Evolutionary conservation across 179 eudicot species (phyloP).

Genomic region (Silene vulgaris): DNA sequence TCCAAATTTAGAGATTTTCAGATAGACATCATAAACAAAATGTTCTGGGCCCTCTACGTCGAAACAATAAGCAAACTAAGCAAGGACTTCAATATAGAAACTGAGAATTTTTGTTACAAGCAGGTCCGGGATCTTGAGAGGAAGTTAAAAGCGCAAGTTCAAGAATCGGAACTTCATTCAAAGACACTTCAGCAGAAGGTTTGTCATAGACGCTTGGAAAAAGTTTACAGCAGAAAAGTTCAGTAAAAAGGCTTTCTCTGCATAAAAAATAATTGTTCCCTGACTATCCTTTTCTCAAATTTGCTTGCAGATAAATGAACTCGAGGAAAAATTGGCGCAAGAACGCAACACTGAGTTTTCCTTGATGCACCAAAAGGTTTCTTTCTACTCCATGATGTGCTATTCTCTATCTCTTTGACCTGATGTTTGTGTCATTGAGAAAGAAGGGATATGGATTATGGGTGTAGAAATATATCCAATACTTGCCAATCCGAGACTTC

Average conservation of each 20-base stretch:
- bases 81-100: background rate
- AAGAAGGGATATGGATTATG: too few relatives aligned
- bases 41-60: too few relatives aligned
- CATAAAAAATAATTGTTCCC: background rate
- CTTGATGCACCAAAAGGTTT: conserved; percentile 36
- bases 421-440: background rate
- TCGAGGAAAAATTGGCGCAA: conserved; percentile 64
- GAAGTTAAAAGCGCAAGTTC: conserved; percentile 58
- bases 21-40: too few relatives aligned
- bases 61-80: too few relatives aligned
- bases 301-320: conserved; percentile 61
- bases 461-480: too few relatives aligned
- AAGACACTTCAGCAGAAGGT: conserved; percentile 66
- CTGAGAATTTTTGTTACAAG: background rate
- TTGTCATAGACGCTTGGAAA: background rate
- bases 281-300: background rate
- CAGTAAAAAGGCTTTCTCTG: background rate
- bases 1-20: too few relatives aligned
- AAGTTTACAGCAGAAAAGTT: background rate
- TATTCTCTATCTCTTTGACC: background rate
- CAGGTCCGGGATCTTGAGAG: conserved; percentile 74
- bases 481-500: too few relatives aligned
- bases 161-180: conserved; percentile 47
- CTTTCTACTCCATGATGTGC: background rate
- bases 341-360: conserved; percentile 33